Conservation (phyloP, 2,329 filamentous ascomycete genomes). For the Balansia obtecta region DNA sequence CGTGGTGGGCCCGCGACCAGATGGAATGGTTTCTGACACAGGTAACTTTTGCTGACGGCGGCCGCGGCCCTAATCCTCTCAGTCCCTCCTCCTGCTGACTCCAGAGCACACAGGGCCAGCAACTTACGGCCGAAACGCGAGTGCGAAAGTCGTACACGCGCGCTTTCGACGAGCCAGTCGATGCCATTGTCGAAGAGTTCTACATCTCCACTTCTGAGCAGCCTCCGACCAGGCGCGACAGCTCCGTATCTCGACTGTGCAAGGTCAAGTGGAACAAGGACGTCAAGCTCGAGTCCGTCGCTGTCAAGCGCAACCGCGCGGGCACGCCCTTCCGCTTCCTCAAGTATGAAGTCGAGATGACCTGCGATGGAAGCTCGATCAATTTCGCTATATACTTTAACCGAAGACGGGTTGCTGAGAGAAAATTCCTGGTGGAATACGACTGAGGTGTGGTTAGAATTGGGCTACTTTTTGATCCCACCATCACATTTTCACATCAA, state of each 20-base stretch:
- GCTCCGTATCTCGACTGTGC: background rate
- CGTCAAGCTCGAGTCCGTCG: background rate
- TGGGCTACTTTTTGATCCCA: no score
- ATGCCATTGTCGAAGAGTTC: background rate
- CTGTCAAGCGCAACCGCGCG: background rate
- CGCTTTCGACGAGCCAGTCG: background rate
- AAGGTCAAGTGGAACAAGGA: background rate
- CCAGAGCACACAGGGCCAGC: background rate
- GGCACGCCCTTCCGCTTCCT: background rate
- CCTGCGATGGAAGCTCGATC: background rate
- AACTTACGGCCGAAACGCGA: background rate
- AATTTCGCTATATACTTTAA: conserved; percentile 2
- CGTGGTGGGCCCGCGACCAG: conserved; percentile 9
- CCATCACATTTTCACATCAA: no score
- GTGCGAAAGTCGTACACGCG: background rate
- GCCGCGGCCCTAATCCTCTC: no score
- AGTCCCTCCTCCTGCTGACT: background rate
- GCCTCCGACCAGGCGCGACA: background rate
- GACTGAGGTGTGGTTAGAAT: background rate
- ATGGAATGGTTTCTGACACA: conserved; percentile 17
- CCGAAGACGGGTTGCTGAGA: background rate
- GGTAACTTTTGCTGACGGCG: background rate
- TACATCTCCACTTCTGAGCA: background rate
- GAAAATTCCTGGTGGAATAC: background rate
- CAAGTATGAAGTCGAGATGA: conserved; percentile 1